Conservation (phyloP, 176 grass and related monocot species). For the Eleusine indica region DNA sequence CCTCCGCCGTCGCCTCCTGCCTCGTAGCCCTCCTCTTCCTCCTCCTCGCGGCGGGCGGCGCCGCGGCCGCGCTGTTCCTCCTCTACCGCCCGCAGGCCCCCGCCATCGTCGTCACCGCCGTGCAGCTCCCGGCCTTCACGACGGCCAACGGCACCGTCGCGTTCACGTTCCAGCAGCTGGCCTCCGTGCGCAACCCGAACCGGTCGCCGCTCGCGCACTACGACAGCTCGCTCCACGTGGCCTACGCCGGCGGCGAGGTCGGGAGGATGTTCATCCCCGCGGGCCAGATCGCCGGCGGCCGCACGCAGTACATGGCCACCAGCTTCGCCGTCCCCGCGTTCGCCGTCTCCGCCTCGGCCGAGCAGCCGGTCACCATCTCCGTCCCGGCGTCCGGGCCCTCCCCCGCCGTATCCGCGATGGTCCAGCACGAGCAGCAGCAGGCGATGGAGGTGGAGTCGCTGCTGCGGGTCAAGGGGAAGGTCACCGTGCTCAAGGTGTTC, state of each 20-base stretch:
- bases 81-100: constrained; percentile 66
- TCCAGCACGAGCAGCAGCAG: constrained; percentile 1
- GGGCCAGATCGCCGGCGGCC: constrained; percentile 62
- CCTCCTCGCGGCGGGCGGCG: constrained; percentile 43
- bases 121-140: constrained; percentile 65
- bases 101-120: constrained; percentile 57
- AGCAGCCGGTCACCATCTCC: constrained; percentile 36
- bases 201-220: constrained; percentile 71
- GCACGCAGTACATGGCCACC: constrained; percentile 74
- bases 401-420: constrained; percentile 10
- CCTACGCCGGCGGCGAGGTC: constrained; percentile 68
- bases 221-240: constrained; percentile 78
- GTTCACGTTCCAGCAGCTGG: constrained; percentile 79
- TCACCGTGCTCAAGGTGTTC: constrained; percentile 70
- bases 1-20: constrained; percentile 60
- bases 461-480: constrained; percentile 66
- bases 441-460: constrained; percentile 81
- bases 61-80: constrained; percentile 57
- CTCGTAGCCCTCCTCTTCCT: constrained; percentile 59
- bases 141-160: constrained; percentile 61
- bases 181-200: constrained; percentile 70
- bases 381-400: constrained; percentile 30
- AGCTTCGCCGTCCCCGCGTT: constrained; percentile 71
- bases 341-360: constrained; percentile 25
- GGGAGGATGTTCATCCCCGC: constrained; percentile 85